A percentile compares a stretch with the other conserved stretches of the same genome.
Conservation (phyloP, 2,329 filamentous ascomycete species). For the Epichloe festucae region DNA sequence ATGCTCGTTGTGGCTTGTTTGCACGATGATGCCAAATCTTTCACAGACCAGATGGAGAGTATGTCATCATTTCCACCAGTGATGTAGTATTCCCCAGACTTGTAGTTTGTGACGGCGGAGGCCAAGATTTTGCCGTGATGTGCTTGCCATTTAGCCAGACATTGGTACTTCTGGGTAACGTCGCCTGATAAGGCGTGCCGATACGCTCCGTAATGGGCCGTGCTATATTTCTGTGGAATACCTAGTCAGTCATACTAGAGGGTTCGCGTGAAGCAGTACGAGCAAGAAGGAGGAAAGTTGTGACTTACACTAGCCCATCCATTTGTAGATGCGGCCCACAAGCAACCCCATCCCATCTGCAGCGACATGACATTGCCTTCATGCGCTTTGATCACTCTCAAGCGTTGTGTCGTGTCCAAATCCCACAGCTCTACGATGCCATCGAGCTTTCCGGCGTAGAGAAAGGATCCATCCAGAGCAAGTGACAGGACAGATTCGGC, state of each 20-base stretch:
- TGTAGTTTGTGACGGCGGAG: slow-evolving; percentile 60
- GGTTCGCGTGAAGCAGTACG: not conserved
- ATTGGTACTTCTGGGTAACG: slow-evolving; percentile 71
- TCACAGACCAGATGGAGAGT: slow-evolving; percentile 77
- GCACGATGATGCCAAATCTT: slow-evolving; percentile 18
- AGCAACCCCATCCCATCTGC: slow-evolving; percentile 69
- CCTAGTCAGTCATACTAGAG: slow-evolving; percentile 2
- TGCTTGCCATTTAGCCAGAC: slow-evolving; percentile 64
- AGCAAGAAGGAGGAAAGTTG: fast-evolving
- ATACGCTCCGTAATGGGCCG: slow-evolving; percentile 49
- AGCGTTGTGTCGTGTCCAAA: slow-evolving; percentile 79
- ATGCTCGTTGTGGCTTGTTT: slow-evolving; percentile 24
- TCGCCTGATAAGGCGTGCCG: slow-evolving; percentile 33
- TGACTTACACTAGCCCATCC: slow-evolving; percentile 66
- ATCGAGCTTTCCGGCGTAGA: slow-evolving; percentile 80
- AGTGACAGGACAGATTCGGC: slow-evolving; percentile 60
- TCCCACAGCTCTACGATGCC: slow-evolving; percentile 95
- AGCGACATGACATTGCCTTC: slow-evolving; percentile 75
- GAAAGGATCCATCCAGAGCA: slow-evolving; percentile 75
- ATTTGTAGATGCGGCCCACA: slow-evolving; percentile 82
- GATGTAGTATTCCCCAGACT: slow-evolving; percentile 70
- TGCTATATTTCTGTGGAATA: slow-evolving; percentile 46
- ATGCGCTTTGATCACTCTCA: slow-evolving; percentile 74
- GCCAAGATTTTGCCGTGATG: slow-evolving; percentile 81
- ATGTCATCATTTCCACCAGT: slow-evolving; percentile 89